These are phyloP conservation scores for Pythium sukuiense DNA, from an alignment of 352 stramenopile genomes.

Conservation along the genomic window DNA sequence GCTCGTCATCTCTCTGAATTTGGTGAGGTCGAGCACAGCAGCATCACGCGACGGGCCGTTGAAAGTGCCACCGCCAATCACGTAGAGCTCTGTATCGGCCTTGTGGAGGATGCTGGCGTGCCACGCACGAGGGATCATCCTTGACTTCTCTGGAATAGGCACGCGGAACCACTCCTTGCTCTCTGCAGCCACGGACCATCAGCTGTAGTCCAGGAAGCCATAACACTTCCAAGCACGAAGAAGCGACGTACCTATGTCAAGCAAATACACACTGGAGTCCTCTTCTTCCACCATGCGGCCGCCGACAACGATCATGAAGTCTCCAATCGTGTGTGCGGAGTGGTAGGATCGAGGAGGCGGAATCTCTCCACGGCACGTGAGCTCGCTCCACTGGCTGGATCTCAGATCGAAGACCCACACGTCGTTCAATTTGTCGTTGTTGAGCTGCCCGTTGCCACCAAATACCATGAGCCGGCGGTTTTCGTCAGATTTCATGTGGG, in stretches of 20 bases:
- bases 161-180: slow-evolving; percentile 44
- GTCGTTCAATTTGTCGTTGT: slow-evolving; percentile 68
- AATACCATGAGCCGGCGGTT: slow-evolving; percentile 44
- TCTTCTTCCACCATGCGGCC: slow-evolving; percentile 50
- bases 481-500: slow-evolving; percentile 10
- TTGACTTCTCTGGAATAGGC: slow-evolving; percentile 33
- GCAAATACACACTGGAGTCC: slow-evolving; percentile 48
- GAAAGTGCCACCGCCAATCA: slow-evolving; percentile 63
- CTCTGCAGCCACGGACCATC: slow-evolving; percentile 8
- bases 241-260: slow-evolving; percentile 40
- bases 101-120: slow-evolving; percentile 55
- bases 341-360: slow-evolving; percentile 65
- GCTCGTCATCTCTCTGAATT: slow-evolving; percentile 18
- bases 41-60: slow-evolving; percentile 55
- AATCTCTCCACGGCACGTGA: slow-evolving; percentile 43
- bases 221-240: too few species aligned
- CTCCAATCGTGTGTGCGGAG: slow-evolving; percentile 48
- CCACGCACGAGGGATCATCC: slow-evolving; percentile 54
- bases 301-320: slow-evolving; percentile 62
- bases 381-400: slow-evolving; percentile 34
- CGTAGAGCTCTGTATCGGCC: slow-evolving; percentile 35
- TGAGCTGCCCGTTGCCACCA: slow-evolving; percentile 72
- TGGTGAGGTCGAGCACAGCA: slow-evolving; percentile 48
- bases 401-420: slow-evolving; percentile 59
- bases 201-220: too few species aligned